Evolutionary conservation across 1,284 basidiomycete genomes (phyloP), one percentile per base, ranked within the genome.

Genomic region (Austropuccinia psidii): DNA sequence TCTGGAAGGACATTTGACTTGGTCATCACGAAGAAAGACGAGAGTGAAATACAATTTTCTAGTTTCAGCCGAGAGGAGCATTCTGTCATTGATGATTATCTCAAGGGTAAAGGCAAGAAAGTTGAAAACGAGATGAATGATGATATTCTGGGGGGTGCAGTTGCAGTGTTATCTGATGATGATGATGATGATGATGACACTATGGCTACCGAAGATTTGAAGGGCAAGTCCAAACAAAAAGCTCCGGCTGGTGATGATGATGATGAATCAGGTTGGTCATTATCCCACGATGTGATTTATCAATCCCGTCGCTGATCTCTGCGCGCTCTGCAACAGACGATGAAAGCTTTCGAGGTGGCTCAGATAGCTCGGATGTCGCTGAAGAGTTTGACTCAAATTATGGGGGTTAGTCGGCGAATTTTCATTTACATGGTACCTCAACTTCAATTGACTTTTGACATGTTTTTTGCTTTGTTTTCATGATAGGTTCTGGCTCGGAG

Each of bases 81-180:
- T 77, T 90, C 91, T 75, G 85, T 87, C 7, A 89, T 93, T 54
- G 91, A 93, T 78, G 84, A 85, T 31, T 97, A 91, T 82, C 83
- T 99, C 76, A 87, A 88, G 77, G 88, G 89, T 64, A 95, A 96
- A 84, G 95, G 94, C 81, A 86, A 98, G 76, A 87, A 89, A 77
- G 86, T 96, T 75, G 96, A 98, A 87, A 97, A 94, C 81, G 93
- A 97, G 86, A 93, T 96, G 86, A 89, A 92, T 11, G 95, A 97
- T 79, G 89, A 88, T 21, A 77, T 78, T 3, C 61, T 89, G 90
- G 66, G 82, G 89, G 79, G 83, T 88, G 77, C 81, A 39, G 83
- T 90, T 75, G 88, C 88, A 31, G 89, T 85, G 33, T 87, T 83
- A 31, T 89, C 82, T 4, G 86, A 85, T 19, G 88, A 90, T 76